These are phyloP conservation scores for Termitomyces sp. DNA, from an alignment of 768 basidiomycete species.

Conservation along the genomic window DNA sequence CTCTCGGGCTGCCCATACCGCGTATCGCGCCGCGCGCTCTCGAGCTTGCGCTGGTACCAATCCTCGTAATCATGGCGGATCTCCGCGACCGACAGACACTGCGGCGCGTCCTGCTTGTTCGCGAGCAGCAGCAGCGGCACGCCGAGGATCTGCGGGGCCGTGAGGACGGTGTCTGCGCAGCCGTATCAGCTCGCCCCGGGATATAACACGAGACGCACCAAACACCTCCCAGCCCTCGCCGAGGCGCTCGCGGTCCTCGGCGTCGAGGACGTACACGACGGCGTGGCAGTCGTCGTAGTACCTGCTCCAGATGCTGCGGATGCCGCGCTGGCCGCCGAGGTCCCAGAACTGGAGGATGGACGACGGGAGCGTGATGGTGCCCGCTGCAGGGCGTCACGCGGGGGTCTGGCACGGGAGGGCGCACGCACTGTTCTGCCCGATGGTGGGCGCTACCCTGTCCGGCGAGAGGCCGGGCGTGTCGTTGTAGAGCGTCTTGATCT, in stretches of 20 bases:
- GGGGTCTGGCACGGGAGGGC: too few relatives aligned
- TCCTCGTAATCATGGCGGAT: conserved; percentile 87
- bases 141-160: conserved; percentile 83
- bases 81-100: conserved; percentile 81
- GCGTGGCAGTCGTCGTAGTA: conserved; percentile 98
- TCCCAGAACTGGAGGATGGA: conserved; percentile 97
- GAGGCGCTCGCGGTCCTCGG: conserved; percentile 82
- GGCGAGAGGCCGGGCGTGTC: conserved; percentile 82
- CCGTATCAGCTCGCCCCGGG: too few relatives aligned
- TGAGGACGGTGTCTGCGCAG: conserved; percentile 70
- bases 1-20: conserved; percentile 42
- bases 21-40: conserved; percentile 53
- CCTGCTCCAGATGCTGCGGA: conserved; percentile 88
- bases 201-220: conserved; percentile 47
- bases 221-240: conserved; percentile 98
- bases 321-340: conserved; percentile 90
- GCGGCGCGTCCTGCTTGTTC: conserved; percentile 90
- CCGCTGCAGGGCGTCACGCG: too few relatives aligned
- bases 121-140: conserved; percentile 89
- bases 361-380: conserved; percentile 88
- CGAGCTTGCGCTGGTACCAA: conserved; percentile 75
- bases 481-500: conserved; percentile 91
- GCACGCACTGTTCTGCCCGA: conserved; percentile 92
- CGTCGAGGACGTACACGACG: conserved; percentile 93
- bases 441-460: conserved; percentile 92